Evolutionary conservation across 2,329 filamentous ascomycete genomes (phyloP), one percentile per base, ranked within the genome.

Genomic region (Exophiala spinifera): DNA sequence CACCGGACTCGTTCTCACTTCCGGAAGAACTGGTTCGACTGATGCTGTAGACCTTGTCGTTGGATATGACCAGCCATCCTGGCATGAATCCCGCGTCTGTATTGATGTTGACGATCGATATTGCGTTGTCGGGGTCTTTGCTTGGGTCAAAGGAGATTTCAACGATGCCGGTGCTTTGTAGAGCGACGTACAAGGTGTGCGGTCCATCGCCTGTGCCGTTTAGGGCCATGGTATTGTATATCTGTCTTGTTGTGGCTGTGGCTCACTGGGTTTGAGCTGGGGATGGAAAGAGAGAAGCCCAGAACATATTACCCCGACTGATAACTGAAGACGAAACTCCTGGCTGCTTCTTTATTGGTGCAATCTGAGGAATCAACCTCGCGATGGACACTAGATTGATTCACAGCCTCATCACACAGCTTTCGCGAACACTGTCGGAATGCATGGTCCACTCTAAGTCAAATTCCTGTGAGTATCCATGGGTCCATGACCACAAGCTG

Each of bases 11-110:
- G 28, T 10, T 11, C 28, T 31, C 28, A 31, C 28, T 52, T 13
- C 23, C 34, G 4, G 44, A 28, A 14, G 45, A 45, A 28, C 20
- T 34, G 23, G 49, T 52, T 7, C 53, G 53, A 39, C 45, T 56
- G 36, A 56, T 52, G 25, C 31, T 46, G 33, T 56, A 56, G 28
- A 56, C 21, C 17, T 45, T 56, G 20, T 56, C 53, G 8, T n/a
- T 45, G 28, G 6, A 49, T 7, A 20, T 2, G 10, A 36, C 45
- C n/a, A 52, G 20, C 53, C 53, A 56, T 33, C 44, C 42, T 6
- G 53, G 53, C 48, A 46, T 46, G 37, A 28, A 46, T 43, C 53
- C 53, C 3, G 53, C 53, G 7, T 51, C 20, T 37, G 49, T 56
- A 37, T 45, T 55, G 31, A 49, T 17, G 2, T 17, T 25, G 3